Percentiles rank a stretch among this genome's conserved stretches.
phyloP scores from a whole-genome alignment of 2,329 filamentous ascomycete species.

The Phialophora chinensis region DNA sequence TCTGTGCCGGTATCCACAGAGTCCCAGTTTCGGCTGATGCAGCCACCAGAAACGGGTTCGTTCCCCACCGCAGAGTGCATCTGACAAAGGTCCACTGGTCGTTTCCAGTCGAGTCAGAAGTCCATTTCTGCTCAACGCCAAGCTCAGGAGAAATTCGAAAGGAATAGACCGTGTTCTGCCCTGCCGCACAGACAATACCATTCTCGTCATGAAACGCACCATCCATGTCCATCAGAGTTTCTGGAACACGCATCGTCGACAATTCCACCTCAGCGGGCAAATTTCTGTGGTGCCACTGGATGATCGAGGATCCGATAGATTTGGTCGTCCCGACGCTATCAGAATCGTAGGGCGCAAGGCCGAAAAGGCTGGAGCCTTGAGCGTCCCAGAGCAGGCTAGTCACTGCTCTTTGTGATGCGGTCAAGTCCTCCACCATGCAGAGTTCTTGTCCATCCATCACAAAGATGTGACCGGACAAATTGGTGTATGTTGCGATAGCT shows the following conservation, averaged over 20 bases:
- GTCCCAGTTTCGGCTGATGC: conserved; percentile 48
- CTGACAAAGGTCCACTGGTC: conserved; percentile 52
- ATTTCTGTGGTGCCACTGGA: conserved; percentile 49
- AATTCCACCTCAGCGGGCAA: conserved; percentile 30
- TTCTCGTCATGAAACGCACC: conserved; percentile 50
- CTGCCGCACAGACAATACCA: conserved; percentile 43
- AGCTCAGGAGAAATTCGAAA: conserved; percentile 36
- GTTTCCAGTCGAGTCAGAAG: conserved; percentile 28
- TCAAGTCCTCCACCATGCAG: conserved; percentile 51
- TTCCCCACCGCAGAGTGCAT: conserved; percentile 42
- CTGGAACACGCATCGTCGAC: conserved; percentile 37
- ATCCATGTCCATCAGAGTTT: conserved; percentile 50
- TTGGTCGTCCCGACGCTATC: conserved; percentile 17
- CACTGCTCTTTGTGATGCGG: conserved; percentile 53
- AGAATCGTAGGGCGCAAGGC: conserved; percentile 52
- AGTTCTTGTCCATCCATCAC: conserved; percentile 52
- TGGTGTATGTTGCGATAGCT: conserved; percentile 54
- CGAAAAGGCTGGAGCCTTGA: conserved; percentile 48
- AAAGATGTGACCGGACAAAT: conserved; percentile 52
- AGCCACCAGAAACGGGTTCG: conserved; percentile 46
- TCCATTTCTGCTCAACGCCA: conserved; percentile 35
- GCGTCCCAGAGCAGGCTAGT: conserved; percentile 52
- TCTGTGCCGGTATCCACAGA: conserved; percentile 55
- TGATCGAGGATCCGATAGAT: conserved; percentile 40
- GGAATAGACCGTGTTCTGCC: conserved; percentile 36